Evolutionary conservation across 2,329 filamentous ascomycete species (phyloP), one percentile per base, ranked within the genome.

Genomic region (Shiraia sp.): DNA sequence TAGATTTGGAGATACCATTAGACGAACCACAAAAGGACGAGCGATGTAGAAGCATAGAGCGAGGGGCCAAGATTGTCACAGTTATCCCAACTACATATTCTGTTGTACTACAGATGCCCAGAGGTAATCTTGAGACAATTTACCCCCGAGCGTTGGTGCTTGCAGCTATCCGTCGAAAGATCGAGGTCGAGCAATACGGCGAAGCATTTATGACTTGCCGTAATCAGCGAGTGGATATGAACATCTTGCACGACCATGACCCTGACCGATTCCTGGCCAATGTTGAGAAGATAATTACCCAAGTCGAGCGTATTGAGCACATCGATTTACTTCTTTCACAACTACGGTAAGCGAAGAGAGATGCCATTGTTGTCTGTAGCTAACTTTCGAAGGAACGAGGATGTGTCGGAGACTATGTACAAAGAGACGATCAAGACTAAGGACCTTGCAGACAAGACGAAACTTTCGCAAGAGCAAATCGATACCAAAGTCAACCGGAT

Each of bases 201-300:
- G 82, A 81, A 36, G 93, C 93, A 0, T 99, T 96, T 65, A 75
- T 87, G 15, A 86, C 90, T 49, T 97, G 93, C 65, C 84, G 93
- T 36, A 92, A 85, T 15, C 95, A 99, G 66, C 83, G 95, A 55
- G 93, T 99, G 1, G 93, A 99, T 62, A 91, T 97, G 87, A 99
- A 99, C 62, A 92, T 99, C 47, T 75, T 99, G 2, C 92, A 95
- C 61, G 93, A 99, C 62, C 89, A 97, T 70, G 83, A 84, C n/a
- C 90, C 92, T 0, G 78, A 84, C 26, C 88, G 95, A 54, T 96
- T 99, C 64, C 78, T 96, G 65, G 74, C 79, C 3, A 88, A 85
- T 51, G 80, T 96, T 9, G 76, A 78, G 0, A 69, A 88, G 1
- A 95, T 99, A 60, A 76, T 97, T 23, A 83, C 90, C 13, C 91